Evolutionary conservation across 257 asterid genomes (phyloP).

Genomic region (Rhazya stricta): DNA sequence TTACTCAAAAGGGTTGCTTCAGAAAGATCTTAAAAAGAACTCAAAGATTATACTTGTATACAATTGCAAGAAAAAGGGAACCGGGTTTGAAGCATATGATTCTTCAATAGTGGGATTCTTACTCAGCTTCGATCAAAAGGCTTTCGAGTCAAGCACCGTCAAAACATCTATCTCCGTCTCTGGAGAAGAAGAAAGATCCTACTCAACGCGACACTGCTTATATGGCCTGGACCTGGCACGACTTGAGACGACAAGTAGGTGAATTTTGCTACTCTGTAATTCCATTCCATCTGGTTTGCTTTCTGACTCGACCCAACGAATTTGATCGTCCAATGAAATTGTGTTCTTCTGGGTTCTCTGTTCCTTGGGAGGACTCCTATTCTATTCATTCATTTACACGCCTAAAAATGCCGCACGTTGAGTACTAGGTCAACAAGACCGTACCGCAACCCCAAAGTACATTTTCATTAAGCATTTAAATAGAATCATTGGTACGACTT

Average conservation of each 20-base stretch:
- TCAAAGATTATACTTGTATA: background rate
- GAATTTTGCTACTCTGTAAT: background rate
- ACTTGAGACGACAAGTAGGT: background rate
- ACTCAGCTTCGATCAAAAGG: conserved; percentile 40
- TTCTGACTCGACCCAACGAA: conserved; percentile 35
- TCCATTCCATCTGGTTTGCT: conserved; percentile 27
- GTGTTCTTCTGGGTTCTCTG: background rate
- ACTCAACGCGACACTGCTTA: background rate
- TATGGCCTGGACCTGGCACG: background rate
- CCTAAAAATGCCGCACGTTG: background rate
- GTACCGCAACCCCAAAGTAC: too few species aligned
- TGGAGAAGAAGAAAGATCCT: background rate
- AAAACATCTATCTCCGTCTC: background rate
- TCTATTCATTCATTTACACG: background rate
- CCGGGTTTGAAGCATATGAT: conserved; percentile 23
- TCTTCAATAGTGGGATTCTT: conserved; percentile 40
- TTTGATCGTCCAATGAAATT: conserved; percentile 19
- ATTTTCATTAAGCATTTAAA: background rate
- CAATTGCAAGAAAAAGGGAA: conserved; percentile 16
- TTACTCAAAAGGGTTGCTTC: conserved; percentile 22
- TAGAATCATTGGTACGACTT: background rate
- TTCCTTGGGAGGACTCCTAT: background rate
- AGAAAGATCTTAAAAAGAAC: conserved; percentile 19
- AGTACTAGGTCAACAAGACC: background rate
- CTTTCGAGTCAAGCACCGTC: conserved; percentile 5